Percentiles rank a stretch among this genome's conserved stretches.
phyloP scores from a whole-genome alignment of 352 stramenopile genomes.

The Globisporangium middletonii region DNA sequence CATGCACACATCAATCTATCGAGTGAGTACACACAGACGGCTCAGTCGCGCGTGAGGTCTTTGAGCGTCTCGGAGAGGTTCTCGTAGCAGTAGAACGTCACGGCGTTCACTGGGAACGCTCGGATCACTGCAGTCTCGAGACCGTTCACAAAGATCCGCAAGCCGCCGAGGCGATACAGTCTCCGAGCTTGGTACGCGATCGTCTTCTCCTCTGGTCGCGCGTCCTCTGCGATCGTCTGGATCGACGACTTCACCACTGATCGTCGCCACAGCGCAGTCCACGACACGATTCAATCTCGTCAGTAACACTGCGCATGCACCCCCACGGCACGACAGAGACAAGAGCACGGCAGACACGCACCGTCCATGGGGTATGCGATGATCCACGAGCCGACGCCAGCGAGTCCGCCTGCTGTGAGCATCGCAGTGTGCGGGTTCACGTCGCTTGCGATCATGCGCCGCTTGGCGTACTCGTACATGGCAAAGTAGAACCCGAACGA shows the following conservation, averaged over 20 bases:
- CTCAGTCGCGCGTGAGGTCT: conserved; percentile 23
- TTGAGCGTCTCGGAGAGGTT: conserved; percentile 68
- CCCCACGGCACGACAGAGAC: neutral
- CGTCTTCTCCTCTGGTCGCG: conserved; percentile 47
- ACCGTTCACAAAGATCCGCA: conserved; percentile 71
- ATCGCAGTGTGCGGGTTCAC: conserved; percentile 67
- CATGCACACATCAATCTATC: neutral
- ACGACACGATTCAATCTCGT: conserved; percentile 5
- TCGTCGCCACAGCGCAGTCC: neutral
- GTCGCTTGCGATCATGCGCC: conserved; percentile 46
- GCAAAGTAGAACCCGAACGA: conserved; percentile 84
- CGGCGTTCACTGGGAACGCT: conserved; percentile 80
- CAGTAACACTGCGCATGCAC: neutral
- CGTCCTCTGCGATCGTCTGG: conserved; percentile 62
- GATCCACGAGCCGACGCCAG: conserved; percentile 75
- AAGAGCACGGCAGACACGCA: conserved; percentile 14
- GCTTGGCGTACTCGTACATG: conserved; percentile 77
- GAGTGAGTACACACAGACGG: neutral
- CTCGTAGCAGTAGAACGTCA: conserved; percentile 86
- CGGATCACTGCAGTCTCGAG: conserved; percentile 71
- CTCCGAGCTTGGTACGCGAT: conserved; percentile 65
- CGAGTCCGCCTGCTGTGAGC: conserved; percentile 71
- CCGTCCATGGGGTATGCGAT: conserved; percentile 79
- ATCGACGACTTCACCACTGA: conserved; percentile 84
- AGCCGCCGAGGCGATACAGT: conserved; percentile 61